These are phyloP conservation scores for Dunaliella salina DNA, from an alignment of 163 green algal genomes.

Conservation along the genomic window DNA sequence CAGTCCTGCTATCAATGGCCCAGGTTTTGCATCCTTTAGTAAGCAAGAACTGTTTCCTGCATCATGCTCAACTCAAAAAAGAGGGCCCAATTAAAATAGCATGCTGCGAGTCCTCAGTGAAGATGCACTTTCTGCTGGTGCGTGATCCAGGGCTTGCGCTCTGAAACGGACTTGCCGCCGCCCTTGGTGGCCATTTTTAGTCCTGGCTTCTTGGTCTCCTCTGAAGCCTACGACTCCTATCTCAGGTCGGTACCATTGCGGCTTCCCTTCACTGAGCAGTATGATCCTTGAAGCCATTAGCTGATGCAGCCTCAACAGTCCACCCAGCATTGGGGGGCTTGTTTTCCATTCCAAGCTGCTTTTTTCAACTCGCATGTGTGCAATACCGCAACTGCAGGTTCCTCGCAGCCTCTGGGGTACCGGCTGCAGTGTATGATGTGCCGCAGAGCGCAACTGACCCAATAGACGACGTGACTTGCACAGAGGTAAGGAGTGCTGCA, in stretches of 20 bases:
- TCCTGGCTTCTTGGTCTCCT: slow-evolving; percentile 5
- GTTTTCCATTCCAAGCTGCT: background rate
- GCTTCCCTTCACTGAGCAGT: background rate
- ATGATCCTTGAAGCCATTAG: background rate
- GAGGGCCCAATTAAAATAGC: no score
- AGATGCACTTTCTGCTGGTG: background rate
- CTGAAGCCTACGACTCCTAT: slow-evolving; percentile 4
- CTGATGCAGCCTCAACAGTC: background rate
- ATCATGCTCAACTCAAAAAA: no score
- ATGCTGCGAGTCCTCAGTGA: no score
- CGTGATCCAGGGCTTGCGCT: background rate
- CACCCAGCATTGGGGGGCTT: background rate
- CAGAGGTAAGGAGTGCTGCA: background rate
- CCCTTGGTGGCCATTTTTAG: background rate
- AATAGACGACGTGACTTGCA: background rate
- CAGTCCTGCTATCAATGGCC: no score
- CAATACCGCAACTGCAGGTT: background rate
- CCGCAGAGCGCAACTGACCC: background rate
- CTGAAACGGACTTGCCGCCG: no score
- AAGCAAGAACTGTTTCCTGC: background rate
- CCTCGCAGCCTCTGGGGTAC: background rate
- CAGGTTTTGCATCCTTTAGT: background rate
- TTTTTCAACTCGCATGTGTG: background rate
- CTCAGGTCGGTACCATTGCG: background rate
- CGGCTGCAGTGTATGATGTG: background rate